A percentile compares a stretch with the other conserved stretches of the same genome.
phyloP scores from a whole-genome alignment of 1,284 basidiomycete species.

The Puccinia horiana region DNA sequence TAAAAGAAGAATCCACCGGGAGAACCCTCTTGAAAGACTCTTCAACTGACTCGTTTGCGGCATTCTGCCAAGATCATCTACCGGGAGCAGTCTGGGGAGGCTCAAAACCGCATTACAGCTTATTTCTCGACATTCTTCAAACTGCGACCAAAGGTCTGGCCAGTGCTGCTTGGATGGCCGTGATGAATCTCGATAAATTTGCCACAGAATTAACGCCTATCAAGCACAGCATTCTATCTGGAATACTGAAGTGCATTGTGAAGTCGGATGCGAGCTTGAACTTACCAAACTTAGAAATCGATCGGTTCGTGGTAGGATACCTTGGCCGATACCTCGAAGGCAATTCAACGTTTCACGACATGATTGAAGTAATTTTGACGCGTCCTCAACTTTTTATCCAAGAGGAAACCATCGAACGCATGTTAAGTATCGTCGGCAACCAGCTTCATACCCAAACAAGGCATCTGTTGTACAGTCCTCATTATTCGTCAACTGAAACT shows the following conservation, averaged over 20 bases:
- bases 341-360: background rate
- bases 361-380: slow-evolving; percentile 31
- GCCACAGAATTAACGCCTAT: background rate
- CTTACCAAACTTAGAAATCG: slow-evolving; percentile 35
- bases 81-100: slow-evolving; percentile 34
- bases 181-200: slow-evolving; percentile 20
- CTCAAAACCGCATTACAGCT: slow-evolving; percentile 32
- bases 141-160: background rate
- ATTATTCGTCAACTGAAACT: background rate
- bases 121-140: slow-evolving; percentile 40
- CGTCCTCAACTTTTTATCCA: slow-evolving; percentile 43
- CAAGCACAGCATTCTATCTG: slow-evolving; percentile 17
- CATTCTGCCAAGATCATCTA: slow-evolving; percentile 11
- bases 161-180: slow-evolving; percentile 19
- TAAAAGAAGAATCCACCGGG: slow-evolving; percentile 30
- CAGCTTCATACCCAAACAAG: background rate
- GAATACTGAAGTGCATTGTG: background rate
- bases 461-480: background rate
- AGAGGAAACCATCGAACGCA: slow-evolving; percentile 12
- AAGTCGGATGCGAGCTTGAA: slow-evolving; percentile 26
- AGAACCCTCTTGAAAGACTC: slow-evolving; percentile 5
- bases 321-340: slow-evolving; percentile 5
- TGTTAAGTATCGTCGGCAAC: slow-evolving; percentile 1
- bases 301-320: slow-evolving; percentile 27
- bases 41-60: background rate